Conservation (phyloP, 31 red algal species). For the Odonthalia washingtoniensis region DNA sequence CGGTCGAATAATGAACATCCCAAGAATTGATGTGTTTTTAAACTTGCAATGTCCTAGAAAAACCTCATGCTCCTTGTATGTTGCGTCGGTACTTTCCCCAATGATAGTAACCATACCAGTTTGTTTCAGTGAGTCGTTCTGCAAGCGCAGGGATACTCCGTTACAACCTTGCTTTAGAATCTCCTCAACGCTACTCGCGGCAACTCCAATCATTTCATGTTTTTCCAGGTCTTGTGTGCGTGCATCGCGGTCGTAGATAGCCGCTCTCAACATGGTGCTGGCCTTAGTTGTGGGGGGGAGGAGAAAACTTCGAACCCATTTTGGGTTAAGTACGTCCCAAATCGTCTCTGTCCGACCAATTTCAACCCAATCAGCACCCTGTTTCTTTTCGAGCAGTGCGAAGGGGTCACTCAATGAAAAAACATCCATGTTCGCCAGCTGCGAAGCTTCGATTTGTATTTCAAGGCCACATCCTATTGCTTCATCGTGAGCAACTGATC, state of each 20-base stretch:
- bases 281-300: conserved; percentile 63
- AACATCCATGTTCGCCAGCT: conserved; percentile 88
- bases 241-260: conserved; percentile 84
- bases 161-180: conserved; percentile 71
- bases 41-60: conserved; percentile 80
- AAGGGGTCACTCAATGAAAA: conserved; percentile 83
- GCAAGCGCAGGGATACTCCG: conserved; percentile 66
- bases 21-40: conserved; percentile 70
- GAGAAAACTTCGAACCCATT: conserved; percentile 79
- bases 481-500: conserved; percentile 14
- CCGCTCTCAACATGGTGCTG: conserved; percentile 39
- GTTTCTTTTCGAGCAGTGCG: conserved; percentile 62
- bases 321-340: conserved; percentile 88
- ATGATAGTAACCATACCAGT: conserved; percentile 75
- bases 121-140: conserved; percentile 71
- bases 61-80: conserved; percentile 69
- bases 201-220: conserved; percentile 79
- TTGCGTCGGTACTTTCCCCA: conserved; percentile 64
- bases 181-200: conserved; percentile 61
- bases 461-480: conserved; percentile 59
- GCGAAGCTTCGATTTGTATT: conserved; percentile 73
- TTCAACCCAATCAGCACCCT: conserved; percentile 62
- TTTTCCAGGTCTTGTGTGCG: conserved; percentile 80
- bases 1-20: conserved; percentile 77
- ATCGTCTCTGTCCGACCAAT: conserved; percentile 83